Conservation (phyloP, 2,329 filamentous ascomycete species). For the Tolypocladium tropicale region DNA sequence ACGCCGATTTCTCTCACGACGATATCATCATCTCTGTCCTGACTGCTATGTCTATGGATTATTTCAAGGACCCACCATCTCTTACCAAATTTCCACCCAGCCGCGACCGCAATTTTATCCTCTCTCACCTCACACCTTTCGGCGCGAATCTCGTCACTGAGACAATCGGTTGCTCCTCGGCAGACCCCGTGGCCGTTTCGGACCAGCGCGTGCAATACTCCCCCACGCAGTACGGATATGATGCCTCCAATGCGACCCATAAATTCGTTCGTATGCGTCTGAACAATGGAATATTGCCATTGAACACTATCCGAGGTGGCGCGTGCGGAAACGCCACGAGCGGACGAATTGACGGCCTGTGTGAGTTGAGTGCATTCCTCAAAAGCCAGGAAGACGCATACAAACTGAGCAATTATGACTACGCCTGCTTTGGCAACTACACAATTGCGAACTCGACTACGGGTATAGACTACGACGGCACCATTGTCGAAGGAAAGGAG, state of each 20-base stretch:
- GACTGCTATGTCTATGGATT: constrained; percentile 40
- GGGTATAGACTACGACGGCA: constrained; percentile 32
- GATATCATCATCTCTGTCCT: constrained; percentile 54
- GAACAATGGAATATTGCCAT: constrained; percentile 37
- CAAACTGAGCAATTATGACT: constrained; percentile 32
- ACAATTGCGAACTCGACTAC: constrained; percentile 24
- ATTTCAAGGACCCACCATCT: constrained; percentile 36
- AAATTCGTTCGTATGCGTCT: constrained; percentile 39
- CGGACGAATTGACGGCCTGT: constrained; percentile 33
- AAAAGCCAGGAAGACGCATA: constrained; percentile 26
- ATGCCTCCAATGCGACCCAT: constrained; percentile 25
- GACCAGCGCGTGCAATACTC: constrained; percentile 29
- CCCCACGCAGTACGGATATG: constrained; percentile 33
- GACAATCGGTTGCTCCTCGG: constrained; percentile 37
- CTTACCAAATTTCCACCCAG: constrained; percentile 30
- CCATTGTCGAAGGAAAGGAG: constrained; percentile 12
- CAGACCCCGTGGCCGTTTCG: constrained; percentile 27
- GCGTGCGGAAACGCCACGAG: constrained; percentile 17
- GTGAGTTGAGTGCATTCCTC: constrained; percentile 29
- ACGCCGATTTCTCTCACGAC: constrained; percentile 78
- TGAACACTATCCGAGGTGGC: constrained; percentile 36
- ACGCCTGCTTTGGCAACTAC: constrained; percentile 37
- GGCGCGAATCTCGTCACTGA: constrained; percentile 44
- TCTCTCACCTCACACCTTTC: constrained; percentile 43
- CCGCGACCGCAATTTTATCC: constrained; percentile 33